Base-by-base conservation (phyloP, 495 filamentous ascomycete genomes). In the Monascus purpureus region DNA sequence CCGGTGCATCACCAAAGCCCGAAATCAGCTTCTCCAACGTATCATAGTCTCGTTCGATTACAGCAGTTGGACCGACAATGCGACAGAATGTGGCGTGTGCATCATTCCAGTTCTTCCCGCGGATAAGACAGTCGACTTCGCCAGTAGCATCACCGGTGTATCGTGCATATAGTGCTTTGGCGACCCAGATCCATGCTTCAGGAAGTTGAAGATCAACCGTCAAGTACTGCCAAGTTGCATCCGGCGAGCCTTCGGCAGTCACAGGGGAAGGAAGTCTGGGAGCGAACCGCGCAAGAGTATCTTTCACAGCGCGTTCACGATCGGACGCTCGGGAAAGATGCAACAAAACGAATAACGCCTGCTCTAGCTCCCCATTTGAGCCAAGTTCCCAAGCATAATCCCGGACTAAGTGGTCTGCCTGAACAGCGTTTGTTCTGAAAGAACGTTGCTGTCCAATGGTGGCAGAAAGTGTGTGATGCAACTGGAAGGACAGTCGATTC, bases 151-250 rank as follows among this genome's bases (percentile, higher is more conserved):
- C 70, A 35, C 72, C 67, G 29, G 64, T 70, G 36, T 74, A 65
- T 24, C 84, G 74, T 37, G 82, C 83, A 45, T 82, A 70, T 6
- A 92, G 62, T 3, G 87, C 90, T 58, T 85, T 85, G 17, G 88
- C 82, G 33, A 83, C 73, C 73, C 77, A 87, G 39, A 96, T 67
- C 85, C 84, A 93, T 15, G 60, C 43, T 22, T 63, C 64, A 3
- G 85, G 81, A 31, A 96, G 65, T 32, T 75, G 63, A 28, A 80
- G 69, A 3, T 69, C 66, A 18, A 62, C 43, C 3, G 65, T 60
- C 0, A 92, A 65, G 14, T 67, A 67, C 11, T 52, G 55, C 58
- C 77, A 84, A 7, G 33, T 46, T 1, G 45, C 28, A 36, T 55
- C 39, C 23, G 56, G 50, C 6, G 59, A 41, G 24, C 63, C 63